A percentile compares a stretch with the other conserved stretches of the same genome.
phyloP scores from a whole-genome alignment of 2,329 filamentous ascomycete genomes.

The Davidsoniella eucalypti region DNA sequence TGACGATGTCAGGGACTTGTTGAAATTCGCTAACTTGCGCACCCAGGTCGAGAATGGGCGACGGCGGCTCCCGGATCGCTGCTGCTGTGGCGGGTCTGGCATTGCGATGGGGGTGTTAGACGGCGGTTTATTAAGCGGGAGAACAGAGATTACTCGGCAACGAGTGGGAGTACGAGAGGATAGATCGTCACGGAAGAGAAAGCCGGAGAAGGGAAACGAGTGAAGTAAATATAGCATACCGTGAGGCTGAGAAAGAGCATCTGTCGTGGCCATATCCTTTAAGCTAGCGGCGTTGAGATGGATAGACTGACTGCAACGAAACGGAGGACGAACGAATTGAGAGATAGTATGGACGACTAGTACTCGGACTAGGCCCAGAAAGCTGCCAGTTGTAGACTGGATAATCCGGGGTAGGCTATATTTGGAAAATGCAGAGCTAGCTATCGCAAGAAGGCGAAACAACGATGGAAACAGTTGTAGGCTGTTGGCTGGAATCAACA shows the following conservation, averaged over 20 bases:
- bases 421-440: too few species aligned
- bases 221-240: constrained; percentile 12
- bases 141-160: not conserved
- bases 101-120: constrained; percentile 4
- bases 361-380: too few species aligned
- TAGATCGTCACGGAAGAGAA: not conserved
- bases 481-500: too few species aligned
- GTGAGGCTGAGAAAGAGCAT: constrained; percentile 14
- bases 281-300: not conserved
- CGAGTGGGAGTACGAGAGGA: not conserved
- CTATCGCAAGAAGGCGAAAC: too few species aligned
- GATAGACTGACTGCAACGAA: too few species aligned
- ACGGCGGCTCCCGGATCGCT: constrained; percentile 34
- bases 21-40: constrained; percentile 82
- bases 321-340: too few species aligned
- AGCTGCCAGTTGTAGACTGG: too few species aligned
- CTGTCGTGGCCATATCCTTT: constrained; percentile 16
- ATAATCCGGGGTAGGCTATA: too few species aligned
- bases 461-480: too few species aligned
- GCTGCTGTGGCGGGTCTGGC: constrained; percentile 4
- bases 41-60: constrained; percentile 87
- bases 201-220: not conserved
- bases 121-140: not conserved
- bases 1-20: constrained; percentile 46
- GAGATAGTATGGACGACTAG: too few species aligned